Evolutionary conservation across 148 eudicot species (phyloP), one percentile per base, ranked within the genome.

Genomic region (Vaccinium darrowii): DNA sequence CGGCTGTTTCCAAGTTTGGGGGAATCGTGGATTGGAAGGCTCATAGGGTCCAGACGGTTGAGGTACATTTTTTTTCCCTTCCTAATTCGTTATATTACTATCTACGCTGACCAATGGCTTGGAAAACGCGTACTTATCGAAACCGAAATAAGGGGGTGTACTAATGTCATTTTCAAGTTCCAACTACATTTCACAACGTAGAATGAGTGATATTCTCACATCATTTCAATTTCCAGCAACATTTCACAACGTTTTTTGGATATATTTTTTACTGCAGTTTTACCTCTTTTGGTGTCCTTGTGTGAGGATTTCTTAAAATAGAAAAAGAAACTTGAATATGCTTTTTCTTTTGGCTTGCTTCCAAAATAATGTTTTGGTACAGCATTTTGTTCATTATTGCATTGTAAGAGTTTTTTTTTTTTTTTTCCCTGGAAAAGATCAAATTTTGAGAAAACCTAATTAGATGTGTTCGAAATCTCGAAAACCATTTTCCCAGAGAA

Each of bases 21-120:
- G 98, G 99, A 71, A 97, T 97, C 82, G 95, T 92, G 85, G 99
- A 97, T 87, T 97, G 99, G 99, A 97, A 97, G 86, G 98, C 99
- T 86, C 99, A 95, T 81, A 92, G 91, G 86, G 90, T 91, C 71
- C 96, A 92, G 81, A 95, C 98, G 36, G 98, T 93, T 54, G 99
- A 97, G 99, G 99, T 97, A 83, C 72, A 36, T 74, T 58, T n/a
- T 81, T 25, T 77, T n/a, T 79, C n/a, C 77, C 84, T 81, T 50
- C 53, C 39, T 63, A 73, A 36, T 36, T 36, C 39, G 39, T 36
- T 36, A 36, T 36, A 36, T 36, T 36, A 36, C 39, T 36, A 36
- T 36, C 39, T 36, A 36, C 3, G 39, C 39, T 36, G 39, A 36
- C 39, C 39, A 36, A 36, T 36, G 39, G 39, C 39, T 36, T 36